Evolutionary conservation across 176 grass and related monocot species (phyloP).

Genomic region (Aegilops umbellulata): DNA sequence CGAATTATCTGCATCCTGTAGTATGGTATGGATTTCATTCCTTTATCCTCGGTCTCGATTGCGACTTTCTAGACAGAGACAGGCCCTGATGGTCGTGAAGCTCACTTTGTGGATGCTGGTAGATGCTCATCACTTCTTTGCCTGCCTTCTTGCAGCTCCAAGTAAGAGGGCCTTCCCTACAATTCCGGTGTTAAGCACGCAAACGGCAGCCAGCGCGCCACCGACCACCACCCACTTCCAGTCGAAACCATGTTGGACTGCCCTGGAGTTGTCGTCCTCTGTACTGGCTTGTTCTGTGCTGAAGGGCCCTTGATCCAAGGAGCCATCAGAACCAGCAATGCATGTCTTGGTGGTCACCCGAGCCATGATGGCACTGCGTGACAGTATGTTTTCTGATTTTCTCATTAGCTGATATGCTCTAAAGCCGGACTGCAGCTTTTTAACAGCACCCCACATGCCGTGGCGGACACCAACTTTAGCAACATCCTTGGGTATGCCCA

Average conservation of each 20-base stretch:
- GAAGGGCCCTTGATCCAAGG: constrained; percentile 7
- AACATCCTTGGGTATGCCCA: constrained; percentile 98
- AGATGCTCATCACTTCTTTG: constrained; percentile 46
- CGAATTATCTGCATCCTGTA: constrained; percentile 13
- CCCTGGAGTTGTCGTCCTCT: constrained; percentile 17
- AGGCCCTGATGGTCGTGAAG: neutral
- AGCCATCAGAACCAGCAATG: constrained; percentile 9
- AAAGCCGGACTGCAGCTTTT: constrained; percentile 86
- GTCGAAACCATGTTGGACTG: constrained; percentile 51
- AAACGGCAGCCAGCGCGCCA: constrained; percentile 66
- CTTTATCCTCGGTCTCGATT: neutral
- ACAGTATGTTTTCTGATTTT: constrained; percentile 41
- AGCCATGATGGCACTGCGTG: constrained; percentile 58
- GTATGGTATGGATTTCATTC: neutral
- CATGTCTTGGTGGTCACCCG: constrained; percentile 59
- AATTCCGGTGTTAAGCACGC: constrained; percentile 65
- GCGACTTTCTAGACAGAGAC: neutral
- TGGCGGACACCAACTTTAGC: constrained; percentile 88
- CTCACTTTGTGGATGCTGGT: constrained; percentile 14
- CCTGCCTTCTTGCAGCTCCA: constrained; percentile 73
- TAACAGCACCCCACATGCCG: constrained; percentile 97
- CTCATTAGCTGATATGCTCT: constrained; percentile 77
- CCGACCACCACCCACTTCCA: constrained; percentile 91
- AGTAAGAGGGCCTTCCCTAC: constrained; percentile 70
- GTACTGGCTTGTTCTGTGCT: neutral